phyloP scores from a whole-genome alignment of 306 rosid species.

The Psophocarpus tetragonolobus region DNA sequence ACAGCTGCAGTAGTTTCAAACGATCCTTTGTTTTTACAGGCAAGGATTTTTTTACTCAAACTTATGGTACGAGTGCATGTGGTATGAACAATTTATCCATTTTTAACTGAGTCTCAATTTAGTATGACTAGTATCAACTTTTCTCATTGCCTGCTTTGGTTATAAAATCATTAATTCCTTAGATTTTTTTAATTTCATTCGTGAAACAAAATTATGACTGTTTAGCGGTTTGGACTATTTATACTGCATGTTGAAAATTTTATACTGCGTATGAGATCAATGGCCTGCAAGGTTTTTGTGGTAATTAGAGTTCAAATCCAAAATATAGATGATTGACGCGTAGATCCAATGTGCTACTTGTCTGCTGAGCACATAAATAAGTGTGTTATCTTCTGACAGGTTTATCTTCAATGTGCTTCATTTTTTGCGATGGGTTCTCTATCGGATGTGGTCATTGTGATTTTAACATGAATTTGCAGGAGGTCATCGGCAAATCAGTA shows the following conservation, averaged over 20 bases:
- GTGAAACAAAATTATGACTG: neutral
- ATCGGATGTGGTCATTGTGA: slow-evolving; percentile 23
- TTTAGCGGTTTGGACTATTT: neutral
- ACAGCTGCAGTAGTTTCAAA: slow-evolving; percentile 95
- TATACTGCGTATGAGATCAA: neutral
- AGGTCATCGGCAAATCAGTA: slow-evolving; percentile 82
- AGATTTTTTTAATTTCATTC: slow-evolving; percentile 10
- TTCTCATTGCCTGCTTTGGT: neutral
- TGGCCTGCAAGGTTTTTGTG: neutral
- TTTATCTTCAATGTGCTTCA: neutral
- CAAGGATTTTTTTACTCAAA: slow-evolving; percentile 35
- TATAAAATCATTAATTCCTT: neutral
- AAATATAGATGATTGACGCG: neutral
- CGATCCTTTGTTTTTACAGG: slow-evolving; percentile 82
- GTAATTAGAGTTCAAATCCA: neutral
- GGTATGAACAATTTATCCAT: neutral
- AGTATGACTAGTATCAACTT: neutral
- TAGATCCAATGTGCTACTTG: neutral
- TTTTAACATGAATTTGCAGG: slow-evolving; percentile 48
- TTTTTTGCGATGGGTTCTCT: neutral
- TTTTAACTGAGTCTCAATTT: neutral
- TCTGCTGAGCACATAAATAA: neutral
- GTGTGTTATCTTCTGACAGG: neutral
- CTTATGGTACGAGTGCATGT: neutral
- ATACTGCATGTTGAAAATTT: neutral